These are phyloP conservation scores for Furcasterigmium sp. DNA, from an alignment of 2,329 filamentous ascomycete species.

Conservation along the genomic window DNA sequence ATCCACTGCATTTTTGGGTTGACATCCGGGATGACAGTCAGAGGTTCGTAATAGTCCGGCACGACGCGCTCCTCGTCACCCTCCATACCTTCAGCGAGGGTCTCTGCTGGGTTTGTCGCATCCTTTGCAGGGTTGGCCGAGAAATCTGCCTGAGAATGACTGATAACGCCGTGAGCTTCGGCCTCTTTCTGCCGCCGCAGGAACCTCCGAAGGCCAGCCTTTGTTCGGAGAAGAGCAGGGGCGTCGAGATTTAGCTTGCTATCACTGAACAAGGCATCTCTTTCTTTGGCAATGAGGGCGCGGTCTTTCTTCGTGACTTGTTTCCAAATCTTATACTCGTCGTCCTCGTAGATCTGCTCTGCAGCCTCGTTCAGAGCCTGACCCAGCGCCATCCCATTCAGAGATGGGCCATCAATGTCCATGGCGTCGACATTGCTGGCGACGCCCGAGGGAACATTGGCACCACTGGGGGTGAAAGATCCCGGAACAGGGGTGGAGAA, in stretches of 20 bases:
- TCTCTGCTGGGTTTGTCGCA: conserved; percentile 54
- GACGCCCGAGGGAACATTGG: conserved; percentile 61
- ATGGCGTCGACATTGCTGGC: conserved; percentile 77
- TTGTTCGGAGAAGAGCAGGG: conserved; percentile 77
- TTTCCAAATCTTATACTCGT: conserved; percentile 98
- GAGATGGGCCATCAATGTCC: conserved; percentile 75
- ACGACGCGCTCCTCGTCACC: conserved; percentile 78
- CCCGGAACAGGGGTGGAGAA: conserved; percentile 80
- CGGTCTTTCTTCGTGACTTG: conserved; percentile 97
- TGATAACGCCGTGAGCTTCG: conserved; percentile 40
- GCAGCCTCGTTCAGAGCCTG: conserved; percentile 60
- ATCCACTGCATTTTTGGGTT: conserved; percentile 75
- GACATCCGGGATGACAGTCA: conserved; percentile 82
- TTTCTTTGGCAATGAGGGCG: conserved; percentile 77
- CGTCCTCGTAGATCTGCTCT: conserved; percentile 80
- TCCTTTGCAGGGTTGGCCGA: conserved; percentile 44
- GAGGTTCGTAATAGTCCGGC: conserved; percentile 90
- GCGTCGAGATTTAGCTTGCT: conserved; percentile 83
- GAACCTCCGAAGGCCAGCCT: conserved; percentile 86
- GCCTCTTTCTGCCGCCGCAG: conserved; percentile 72
- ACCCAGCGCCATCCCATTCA: conserved; percentile 59
- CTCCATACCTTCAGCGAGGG: conserved; percentile 91
- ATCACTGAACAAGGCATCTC: conserved; percentile 79
- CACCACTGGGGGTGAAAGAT: conserved; percentile 68
- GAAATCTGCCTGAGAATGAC: conserved; percentile 32